Conservation (phyloP, 2,329 filamentous ascomycete species). For the Whalleya microplaca region DNA sequence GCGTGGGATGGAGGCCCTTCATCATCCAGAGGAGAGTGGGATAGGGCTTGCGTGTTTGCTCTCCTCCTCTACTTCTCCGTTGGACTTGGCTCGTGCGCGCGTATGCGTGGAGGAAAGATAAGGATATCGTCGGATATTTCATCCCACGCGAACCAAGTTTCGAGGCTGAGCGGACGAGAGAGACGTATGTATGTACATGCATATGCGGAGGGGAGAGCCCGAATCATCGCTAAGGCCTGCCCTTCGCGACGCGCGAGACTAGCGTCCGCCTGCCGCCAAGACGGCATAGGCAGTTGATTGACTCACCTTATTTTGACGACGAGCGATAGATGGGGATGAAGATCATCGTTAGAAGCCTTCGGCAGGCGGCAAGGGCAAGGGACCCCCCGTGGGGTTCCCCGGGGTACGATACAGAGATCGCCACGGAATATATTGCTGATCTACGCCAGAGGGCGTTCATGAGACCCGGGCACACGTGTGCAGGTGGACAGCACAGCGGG, state of each 20-base stretch:
- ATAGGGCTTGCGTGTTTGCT: too few relatives aligned
- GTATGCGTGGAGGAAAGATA: background rate
- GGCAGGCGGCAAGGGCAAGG: too few relatives aligned
- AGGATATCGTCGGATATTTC: background rate
- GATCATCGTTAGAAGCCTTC: background rate
- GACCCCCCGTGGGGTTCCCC: background rate
- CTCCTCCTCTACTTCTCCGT: background rate
- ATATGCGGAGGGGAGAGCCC: background rate
- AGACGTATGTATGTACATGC: background rate
- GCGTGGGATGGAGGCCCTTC: background rate
- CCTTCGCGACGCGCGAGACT: background rate
- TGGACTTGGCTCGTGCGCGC: background rate
- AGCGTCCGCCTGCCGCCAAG: slow-evolving; percentile 11
- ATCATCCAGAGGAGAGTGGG: too few relatives aligned
- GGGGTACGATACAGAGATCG: background rate
- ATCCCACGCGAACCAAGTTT: background rate
- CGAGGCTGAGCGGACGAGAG: background rate
- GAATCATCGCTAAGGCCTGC: background rate
- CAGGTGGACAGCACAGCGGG: background rate
- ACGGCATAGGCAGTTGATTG: slow-evolving; percentile 11
- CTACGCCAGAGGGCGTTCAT: background rate
- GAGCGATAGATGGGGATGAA: slow-evolving; percentile 15
- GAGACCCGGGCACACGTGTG: background rate
- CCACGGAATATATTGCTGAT: background rate
- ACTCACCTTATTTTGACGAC: slow-evolving; percentile 16